A percentile compares a stretch with the other conserved stretches of the same genome.
Evolutionary conservation across 176 grass and related monocot genomes (phyloP).

Genomic region (Rhynchospora breviuscula): DNA sequence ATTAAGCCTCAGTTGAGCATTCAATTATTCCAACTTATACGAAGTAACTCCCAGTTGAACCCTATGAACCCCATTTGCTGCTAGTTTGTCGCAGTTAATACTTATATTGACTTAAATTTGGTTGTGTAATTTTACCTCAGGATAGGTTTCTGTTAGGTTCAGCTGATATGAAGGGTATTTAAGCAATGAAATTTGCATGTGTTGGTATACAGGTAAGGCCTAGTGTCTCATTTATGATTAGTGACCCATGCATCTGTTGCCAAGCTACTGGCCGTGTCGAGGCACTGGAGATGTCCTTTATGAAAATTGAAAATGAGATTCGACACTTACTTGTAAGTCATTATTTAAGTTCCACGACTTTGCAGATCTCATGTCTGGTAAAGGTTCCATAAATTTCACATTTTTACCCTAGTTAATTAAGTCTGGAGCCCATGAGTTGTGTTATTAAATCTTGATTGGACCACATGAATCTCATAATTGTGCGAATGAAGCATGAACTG

Average conservation of each 20-base stretch:
- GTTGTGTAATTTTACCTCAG: neutral
- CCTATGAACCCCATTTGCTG: neutral
- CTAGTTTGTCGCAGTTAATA: neutral
- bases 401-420: neutral
- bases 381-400: slow-evolving; percentile 8
- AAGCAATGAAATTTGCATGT: slow-evolving; percentile 16
- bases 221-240: slow-evolving; percentile 96
- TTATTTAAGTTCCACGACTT: neutral
- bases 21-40: neutral
- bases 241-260: slow-evolving; percentile 76
- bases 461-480: neutral
- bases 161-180: neutral
- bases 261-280: slow-evolving; percentile 79
- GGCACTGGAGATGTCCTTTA: slow-evolving; percentile 82
- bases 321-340: slow-evolving; percentile 67
- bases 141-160: slow-evolving; percentile 4
- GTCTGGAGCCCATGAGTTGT: neutral
- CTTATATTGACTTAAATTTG: neutral
- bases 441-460: neutral
- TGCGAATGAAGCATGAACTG: neutral
- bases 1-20: neutral
- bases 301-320: slow-evolving; percentile 86
- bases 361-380: slow-evolving; percentile 18
- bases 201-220: slow-evolving; percentile 69
- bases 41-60: neutral